phyloP scores from a whole-genome alignment of 2,329 filamentous ascomycete genomes.

The Penicillium crustosum region DNA sequence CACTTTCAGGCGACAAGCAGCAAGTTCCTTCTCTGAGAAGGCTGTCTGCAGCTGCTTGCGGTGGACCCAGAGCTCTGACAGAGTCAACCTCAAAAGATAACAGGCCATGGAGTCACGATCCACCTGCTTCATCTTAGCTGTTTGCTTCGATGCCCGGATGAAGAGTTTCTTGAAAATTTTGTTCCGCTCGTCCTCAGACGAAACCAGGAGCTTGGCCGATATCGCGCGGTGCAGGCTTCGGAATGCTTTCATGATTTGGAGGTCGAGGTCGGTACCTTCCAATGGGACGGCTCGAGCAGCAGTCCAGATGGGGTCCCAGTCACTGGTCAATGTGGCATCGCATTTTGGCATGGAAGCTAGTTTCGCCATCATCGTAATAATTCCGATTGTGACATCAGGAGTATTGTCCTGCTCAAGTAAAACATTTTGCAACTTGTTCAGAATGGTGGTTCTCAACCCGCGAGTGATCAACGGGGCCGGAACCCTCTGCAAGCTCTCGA shows the following conservation, averaged over 20 bases:
- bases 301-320: constrained; percentile 39
- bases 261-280: constrained; percentile 32
- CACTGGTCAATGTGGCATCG: constrained; percentile 36
- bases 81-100: constrained; percentile 37
- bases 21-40: constrained; percentile 33
- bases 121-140: constrained; percentile 32
- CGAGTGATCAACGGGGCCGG: constrained; percentile 39
- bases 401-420: constrained; percentile 30
- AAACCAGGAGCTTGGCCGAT: constrained; percentile 35
- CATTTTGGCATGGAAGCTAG: constrained; percentile 43
- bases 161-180: constrained; percentile 39
- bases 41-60: constrained; percentile 31
- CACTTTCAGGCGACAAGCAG: constrained; percentile 34
- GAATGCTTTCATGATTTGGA: constrained; percentile 40
- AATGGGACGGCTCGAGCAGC: constrained; percentile 37
- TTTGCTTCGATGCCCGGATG: constrained; percentile 30
- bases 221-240: constrained; percentile 38
- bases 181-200: constrained; percentile 36
- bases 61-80: constrained; percentile 37
- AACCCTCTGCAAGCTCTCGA: constrained; percentile 40
- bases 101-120: constrained; percentile 39
- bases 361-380: constrained; percentile 43
- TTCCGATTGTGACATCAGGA: constrained; percentile 31
- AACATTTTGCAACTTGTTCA: constrained; percentile 38
- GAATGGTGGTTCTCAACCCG: constrained; percentile 35